Evolutionary conservation across 73 alveolate genomes (phyloP), one percentile per base, ranked within the genome.

Genomic region (Paramecium primaurelia): DNA sequence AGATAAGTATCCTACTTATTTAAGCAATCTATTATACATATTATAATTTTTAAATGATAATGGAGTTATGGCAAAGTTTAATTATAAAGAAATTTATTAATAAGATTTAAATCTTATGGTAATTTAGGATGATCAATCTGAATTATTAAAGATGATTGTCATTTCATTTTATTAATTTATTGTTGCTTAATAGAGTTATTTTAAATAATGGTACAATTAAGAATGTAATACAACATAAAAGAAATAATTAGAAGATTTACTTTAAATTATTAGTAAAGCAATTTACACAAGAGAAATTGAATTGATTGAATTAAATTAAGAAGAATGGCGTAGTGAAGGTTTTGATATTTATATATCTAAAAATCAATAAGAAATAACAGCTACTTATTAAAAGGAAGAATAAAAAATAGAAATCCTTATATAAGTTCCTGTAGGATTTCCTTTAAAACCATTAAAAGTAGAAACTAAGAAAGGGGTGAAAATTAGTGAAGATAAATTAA

Each of bases 361-460:
- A 30, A 68, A 89, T 25, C 89, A 96, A 4, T 88, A 95, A 86
- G 97, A 96, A 80, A 95, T 96, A 22, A 84, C 77, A 11, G 98
- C 97, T 4, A 73, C 60, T 11, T 96, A 94, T 69, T 47, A 45
- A 28, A 68, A 95, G 59, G 97, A 95, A 11, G 97, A 96, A 40
- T 86, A 92, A 16, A 95, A 94, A 51, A 92, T 96, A 71, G 95
- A 92, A 49, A 71, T 96, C 12, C 86, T 86, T 75, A 92, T 96
- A 22, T 92, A 93, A 84, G 93, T 96, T 22, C 98, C 98, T 11
- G 26, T 37, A 7, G 98, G 95, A 28, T 96, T 92, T 80, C 98
- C 98, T 22, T 86, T 96, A 16, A 96, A 96, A 88, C 45, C 88
- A 25, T 95, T 92, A 10, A 95, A 94, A 44, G 94, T 92, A 7